Evolutionary conservation across 2,329 filamentous ascomycete species (phyloP).

Genomic region (Diplodia mutila): DNA sequence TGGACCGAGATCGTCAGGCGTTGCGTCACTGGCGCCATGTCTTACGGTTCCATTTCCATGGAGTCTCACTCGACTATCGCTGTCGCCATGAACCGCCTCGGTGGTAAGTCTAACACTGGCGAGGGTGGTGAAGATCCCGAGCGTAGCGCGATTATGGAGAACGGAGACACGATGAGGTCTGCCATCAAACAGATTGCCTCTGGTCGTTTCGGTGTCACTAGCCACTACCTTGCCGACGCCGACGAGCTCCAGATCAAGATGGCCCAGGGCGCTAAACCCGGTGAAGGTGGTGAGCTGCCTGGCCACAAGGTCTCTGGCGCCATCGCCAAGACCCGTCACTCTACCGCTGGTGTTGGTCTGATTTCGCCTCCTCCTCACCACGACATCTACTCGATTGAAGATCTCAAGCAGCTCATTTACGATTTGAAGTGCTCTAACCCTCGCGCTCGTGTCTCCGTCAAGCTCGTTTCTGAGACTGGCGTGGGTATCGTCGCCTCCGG

Average conservation of each 20-base stretch:
- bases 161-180: conserved; percentile 95
- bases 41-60: conserved; percentile 98
- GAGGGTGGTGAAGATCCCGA: conserved; percentile 96
- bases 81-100: conserved; percentile 94
- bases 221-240: conserved; percentile 89
- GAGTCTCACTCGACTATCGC: conserved; percentile 95
- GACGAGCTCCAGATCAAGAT: conserved; percentile 99
- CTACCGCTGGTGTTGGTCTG: conserved; percentile 91
- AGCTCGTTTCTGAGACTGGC: conserved; percentile 96
- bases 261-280: conserved; percentile 97
- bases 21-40: conserved; percentile 98
- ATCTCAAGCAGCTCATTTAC: conserved; percentile 96
- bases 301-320: conserved; percentile 95
- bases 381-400: conserved; percentile 98
- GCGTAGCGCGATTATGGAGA: conserved; percentile 81
- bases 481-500: conserved; percentile 97
- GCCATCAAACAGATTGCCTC: conserved; percentile 98
- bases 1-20: conserved; percentile 98
- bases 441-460: conserved; percentile 88
- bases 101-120: conserved; percentile 96
- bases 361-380: conserved; percentile 96
- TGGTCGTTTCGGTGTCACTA: conserved; percentile 94
- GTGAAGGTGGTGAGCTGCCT: conserved; percentile 94
- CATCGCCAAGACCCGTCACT: conserved; percentile 93
- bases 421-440: conserved; percentile 97